phyloP scores from a whole-genome alignment of 257 asterid genomes.

The Capsicum baccatum region DNA sequence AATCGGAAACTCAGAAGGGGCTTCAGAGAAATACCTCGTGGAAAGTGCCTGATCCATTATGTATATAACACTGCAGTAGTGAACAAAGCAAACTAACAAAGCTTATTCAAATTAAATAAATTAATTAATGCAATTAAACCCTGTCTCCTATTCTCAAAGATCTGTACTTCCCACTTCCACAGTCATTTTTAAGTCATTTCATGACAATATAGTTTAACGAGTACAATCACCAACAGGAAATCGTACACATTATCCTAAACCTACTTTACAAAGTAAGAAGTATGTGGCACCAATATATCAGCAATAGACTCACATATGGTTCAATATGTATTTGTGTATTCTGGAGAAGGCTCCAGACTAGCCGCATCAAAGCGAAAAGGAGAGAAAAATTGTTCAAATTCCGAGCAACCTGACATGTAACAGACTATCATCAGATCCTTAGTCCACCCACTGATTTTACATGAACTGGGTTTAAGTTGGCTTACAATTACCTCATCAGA shows the following conservation, averaged over 20 bases:
- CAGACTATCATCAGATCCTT: slow-evolving; percentile 28
- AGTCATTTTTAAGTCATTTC: not conserved
- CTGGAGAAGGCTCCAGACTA: slow-evolving; percentile 89
- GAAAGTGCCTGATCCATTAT: no score
- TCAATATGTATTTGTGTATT: slow-evolving; percentile 89
- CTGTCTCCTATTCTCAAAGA: not conserved
- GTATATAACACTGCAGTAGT: no score
- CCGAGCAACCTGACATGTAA: slow-evolving; percentile 74
- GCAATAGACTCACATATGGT: slow-evolving; percentile 78
- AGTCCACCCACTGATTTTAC: slow-evolving; percentile 26
- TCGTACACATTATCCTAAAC: not conserved
- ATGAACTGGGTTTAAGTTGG: slow-evolving; percentile 7
- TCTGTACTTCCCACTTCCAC: not conserved
- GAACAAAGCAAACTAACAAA: not conserved
- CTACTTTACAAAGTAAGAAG: not conserved
- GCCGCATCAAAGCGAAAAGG: slow-evolving; percentile 93
- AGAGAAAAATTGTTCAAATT: slow-evolving; percentile 70
- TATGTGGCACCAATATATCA: not conserved
- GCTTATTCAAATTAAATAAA: not conserved
- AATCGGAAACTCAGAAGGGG: no score
- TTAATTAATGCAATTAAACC: not conserved
- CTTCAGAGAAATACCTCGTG: no score
- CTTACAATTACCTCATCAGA: slow-evolving; percentile 79
- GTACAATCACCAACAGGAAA: not conserved
- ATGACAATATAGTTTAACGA: not conserved